A percentile compares a stretch with the other conserved stretches of the same genome.
Evolutionary conservation across 305 asterid genomes (phyloP).

Genomic region (Fraxinus velutina): DNA sequence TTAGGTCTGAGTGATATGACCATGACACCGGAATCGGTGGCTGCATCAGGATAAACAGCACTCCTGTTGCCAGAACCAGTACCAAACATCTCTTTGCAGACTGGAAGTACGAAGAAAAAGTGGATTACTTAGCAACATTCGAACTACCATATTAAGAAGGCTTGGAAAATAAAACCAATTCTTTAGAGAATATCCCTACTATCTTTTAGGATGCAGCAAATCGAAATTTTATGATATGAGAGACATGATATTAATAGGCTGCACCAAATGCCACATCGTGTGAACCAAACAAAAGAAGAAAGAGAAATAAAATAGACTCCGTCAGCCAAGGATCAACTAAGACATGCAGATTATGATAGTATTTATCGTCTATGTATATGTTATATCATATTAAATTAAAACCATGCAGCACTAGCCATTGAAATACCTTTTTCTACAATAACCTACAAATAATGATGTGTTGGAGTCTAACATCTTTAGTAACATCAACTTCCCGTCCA

Average conservation of each 20-base stretch:
- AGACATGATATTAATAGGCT: neutral
- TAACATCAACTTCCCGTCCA: neutral
- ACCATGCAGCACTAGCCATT: neutral
- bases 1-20: conserved; percentile 75
- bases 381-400: neutral
- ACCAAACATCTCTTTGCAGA: conserved; percentile 87
- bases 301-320: neutral
- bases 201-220: conserved; percentile 3
- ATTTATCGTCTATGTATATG: neutral
- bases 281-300: conserved; percentile 16
- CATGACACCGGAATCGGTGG: conserved; percentile 83
- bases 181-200: neutral
- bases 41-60: conserved; percentile 77
- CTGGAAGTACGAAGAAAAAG: conserved; percentile 44
- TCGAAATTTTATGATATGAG: neutral
- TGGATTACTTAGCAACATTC: conserved; percentile 12
- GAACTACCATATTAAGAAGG: neutral
- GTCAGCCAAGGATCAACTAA: neutral
- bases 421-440: neutral
- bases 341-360: neutral
- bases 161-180: neutral
- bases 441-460: neutral
- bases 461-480: neutral
- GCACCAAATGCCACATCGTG: conserved; percentile 3
- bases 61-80: conserved; percentile 80